Evolutionary conservation across 139 green algal species (phyloP).

Genomic region (Tetraselmis striata): DNA sequence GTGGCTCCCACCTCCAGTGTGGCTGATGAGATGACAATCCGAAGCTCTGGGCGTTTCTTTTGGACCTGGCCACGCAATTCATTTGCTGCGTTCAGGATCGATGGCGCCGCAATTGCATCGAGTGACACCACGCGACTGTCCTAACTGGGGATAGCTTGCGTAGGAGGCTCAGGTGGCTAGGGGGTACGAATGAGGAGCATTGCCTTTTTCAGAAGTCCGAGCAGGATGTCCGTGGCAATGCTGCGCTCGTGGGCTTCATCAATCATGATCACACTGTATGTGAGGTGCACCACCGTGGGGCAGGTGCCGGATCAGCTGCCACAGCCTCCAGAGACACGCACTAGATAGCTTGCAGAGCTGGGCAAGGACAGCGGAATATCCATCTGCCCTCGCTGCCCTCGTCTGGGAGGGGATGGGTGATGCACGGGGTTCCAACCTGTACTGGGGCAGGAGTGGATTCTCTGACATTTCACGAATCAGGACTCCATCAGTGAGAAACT

Average conservation of each 20-base stretch:
- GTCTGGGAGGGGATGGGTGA: neutral
- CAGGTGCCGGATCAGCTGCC: too few species aligned
- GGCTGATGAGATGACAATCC: conserved; percentile 80
- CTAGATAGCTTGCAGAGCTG: too few species aligned
- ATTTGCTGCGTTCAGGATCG: neutral
- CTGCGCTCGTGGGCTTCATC: conserved; percentile 51
- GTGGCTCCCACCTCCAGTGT: conserved; percentile 63
- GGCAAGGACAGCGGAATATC: neutral
- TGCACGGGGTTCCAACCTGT: conserved; percentile 35
- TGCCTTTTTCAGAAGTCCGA: conserved; percentile 50
- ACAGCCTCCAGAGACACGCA: too few species aligned
- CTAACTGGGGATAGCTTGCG: too few species aligned
- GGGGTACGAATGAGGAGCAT: too few species aligned
- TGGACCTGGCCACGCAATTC: conserved; percentile 70
- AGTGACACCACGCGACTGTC: too few species aligned
- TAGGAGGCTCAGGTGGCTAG: too few species aligned
- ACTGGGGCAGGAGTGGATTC: conserved; percentile 71
- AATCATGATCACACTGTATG: conserved; percentile 80
- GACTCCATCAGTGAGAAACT: conserved; percentile 87
- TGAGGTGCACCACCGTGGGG: conserved; percentile 7
- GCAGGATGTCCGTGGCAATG: conserved; percentile 27
- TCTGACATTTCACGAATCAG: conserved; percentile 83
- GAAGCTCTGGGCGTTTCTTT: conserved; percentile 66
- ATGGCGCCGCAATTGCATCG: neutral
- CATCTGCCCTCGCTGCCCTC: too few species aligned